A percentile compares a stretch with the other conserved stretches of the same genome.
Evolutionary conservation across 208 protist species (phyloP).

Genomic region (Polymyxa betae): DNA sequence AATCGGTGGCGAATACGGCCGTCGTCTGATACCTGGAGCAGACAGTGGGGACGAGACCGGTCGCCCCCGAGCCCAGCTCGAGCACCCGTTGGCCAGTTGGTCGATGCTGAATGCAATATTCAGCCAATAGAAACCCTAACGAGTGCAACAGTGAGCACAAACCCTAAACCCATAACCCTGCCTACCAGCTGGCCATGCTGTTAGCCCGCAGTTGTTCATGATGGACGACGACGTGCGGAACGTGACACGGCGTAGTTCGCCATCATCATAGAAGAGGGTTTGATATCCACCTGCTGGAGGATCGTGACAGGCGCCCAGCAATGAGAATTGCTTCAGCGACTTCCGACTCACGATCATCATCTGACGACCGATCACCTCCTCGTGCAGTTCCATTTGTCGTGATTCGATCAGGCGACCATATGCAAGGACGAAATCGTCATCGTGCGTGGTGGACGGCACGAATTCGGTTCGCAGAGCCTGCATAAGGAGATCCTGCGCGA

Average conservation of each 20-base stretch:
- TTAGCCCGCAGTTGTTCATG: conserved; percentile 1
- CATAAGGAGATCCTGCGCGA: not conserved
- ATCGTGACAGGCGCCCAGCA: not conserved
- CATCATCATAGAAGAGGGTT: not conserved
- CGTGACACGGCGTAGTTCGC: not conserved
- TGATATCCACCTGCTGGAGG: not conserved
- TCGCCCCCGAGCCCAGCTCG: not conserved
- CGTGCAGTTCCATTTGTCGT: not conserved
- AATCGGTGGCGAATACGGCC: conserved; percentile 1
- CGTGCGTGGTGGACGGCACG: not conserved
- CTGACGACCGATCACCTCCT: not conserved
- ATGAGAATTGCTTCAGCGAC: not conserved
- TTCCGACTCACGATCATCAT: not conserved
- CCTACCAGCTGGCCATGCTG: conserved; percentile 25
- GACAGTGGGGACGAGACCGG: not conserved
- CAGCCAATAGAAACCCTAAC: conserved; percentile 27
- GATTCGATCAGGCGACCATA: not conserved
- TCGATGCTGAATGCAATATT: conserved; percentile 24
- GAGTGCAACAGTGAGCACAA: not conserved
- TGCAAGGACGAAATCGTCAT: not conserved
- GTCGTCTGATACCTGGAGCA: not conserved
- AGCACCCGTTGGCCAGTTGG: not conserved
- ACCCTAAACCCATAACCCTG: too few relatives aligned
- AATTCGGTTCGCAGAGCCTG: not conserved
- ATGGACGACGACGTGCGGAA: not conserved